Evolutionary conservation across 140 eudicot species (phyloP).

Genomic region (Erigeron philadelphicus): DNA sequence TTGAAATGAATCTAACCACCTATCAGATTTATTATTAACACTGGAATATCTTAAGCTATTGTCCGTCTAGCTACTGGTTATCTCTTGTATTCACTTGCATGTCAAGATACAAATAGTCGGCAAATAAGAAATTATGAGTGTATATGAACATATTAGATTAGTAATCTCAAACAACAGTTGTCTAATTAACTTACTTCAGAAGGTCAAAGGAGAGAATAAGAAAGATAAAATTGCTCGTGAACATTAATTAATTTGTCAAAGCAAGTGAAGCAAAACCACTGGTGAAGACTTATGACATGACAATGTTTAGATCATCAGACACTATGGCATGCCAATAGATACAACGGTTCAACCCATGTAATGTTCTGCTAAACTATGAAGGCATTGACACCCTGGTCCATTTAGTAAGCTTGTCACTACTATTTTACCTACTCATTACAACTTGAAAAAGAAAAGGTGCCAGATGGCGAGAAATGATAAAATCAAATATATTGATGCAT

Average conservation of each 20-base stretch:
- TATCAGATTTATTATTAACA: neutral
- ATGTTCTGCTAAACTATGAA: neutral
- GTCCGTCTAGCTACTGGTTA: slow-evolving; percentile 1
- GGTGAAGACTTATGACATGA: neutral
- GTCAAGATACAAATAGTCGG: neutral
- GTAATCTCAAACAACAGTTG: slow-evolving; percentile 7
- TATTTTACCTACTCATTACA: neutral
- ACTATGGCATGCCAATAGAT: neutral
- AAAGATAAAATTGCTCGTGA: neutral
- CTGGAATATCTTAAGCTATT: neutral
- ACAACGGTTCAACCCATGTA: neutral
- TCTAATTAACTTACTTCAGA: neutral
- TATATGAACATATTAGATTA: slow-evolving; percentile 3
- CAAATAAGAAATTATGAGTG: neutral
- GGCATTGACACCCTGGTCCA: neutral
- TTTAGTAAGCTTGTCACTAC: too few relatives aligned
- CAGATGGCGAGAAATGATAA: neutral
- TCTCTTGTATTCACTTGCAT: slow-evolving; percentile 7
- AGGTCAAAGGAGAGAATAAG: neutral
- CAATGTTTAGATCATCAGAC: neutral
- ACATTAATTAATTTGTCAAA: neutral
- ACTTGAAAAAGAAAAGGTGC: neutral
- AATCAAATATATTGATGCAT: neutral
- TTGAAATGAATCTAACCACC: neutral
- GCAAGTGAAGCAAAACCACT: neutral